A percentile compares a stretch with the other conserved stretches of the same genome.
phyloP scores from a whole-genome alignment of 108 stramenopile species.

The Nitzschia palea region DNA sequence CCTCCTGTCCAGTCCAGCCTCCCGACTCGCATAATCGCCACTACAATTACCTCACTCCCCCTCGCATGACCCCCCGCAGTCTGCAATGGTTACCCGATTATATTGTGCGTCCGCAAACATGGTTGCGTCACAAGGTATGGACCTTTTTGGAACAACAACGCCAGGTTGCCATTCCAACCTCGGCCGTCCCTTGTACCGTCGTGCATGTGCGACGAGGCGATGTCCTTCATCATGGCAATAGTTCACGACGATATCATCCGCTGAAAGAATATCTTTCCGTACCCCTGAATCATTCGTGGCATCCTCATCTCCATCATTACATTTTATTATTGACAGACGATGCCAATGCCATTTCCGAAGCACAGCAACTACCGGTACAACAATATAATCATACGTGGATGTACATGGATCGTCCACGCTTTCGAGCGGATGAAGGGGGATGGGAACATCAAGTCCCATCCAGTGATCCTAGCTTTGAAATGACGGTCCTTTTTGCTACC shows the following conservation, averaged over 20 bases:
- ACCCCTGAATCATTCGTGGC: background rate
- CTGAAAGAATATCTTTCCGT: conserved; percentile 19
- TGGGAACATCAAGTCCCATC: conserved; percentile 42
- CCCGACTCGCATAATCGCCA: background rate
- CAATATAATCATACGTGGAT: conserved; percentile 27
- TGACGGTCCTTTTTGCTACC: conserved; percentile 7
- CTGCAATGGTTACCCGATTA: conserved; percentile 13
- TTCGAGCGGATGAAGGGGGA: conserved; percentile 26
- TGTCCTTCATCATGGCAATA: conserved; percentile 19
- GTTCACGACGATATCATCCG: conserved; percentile 12
- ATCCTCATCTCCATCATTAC: background rate
- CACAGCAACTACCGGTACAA: conserved; percentile 3
- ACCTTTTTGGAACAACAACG: background rate
- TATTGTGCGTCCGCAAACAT: conserved; percentile 25
- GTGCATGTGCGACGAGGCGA: conserved; percentile 29
- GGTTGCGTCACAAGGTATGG: conserved; percentile 21
- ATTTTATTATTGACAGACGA: conserved; percentile 43
- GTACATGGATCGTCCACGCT: conserved; percentile 34
- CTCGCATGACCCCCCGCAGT: background rate
- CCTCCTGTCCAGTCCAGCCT: background rate
- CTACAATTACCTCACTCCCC: background rate
- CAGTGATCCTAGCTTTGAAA: conserved; percentile 19
- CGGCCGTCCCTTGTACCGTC: background rate
- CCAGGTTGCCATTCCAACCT: background rate
- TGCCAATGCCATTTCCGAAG: conserved; percentile 47